Conservation (phyloP, 192 early-diverging fungal genomes). For the Coemansia sp. region DNA sequence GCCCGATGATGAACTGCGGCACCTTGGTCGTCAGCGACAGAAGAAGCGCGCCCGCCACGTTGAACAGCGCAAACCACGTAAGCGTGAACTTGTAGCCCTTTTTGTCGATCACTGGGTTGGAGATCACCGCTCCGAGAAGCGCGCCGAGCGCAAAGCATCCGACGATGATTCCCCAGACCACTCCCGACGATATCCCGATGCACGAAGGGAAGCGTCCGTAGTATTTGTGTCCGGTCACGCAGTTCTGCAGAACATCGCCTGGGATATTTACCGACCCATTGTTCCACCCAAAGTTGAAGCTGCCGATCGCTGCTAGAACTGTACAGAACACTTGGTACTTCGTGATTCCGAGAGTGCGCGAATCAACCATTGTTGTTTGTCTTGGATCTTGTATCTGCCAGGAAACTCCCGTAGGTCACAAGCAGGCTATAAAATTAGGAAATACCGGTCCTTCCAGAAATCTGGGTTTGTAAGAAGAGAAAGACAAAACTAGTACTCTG, state of each 20-base stretch:
- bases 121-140: conserved; percentile 65
- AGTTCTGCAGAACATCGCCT: conserved; percentile 57
- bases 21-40: conserved; percentile 62
- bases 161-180: conserved; percentile 59
- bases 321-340: conserved; percentile 52
- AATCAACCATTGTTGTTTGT: conserved; percentile 43
- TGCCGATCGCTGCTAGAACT: conserved; percentile 51
- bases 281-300: conserved; percentile 60
- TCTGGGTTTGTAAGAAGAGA: neutral
- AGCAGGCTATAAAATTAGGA: neutral
- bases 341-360: conserved; percentile 52
- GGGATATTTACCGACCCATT: conserved; percentile 61
- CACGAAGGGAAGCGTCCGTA: conserved; percentile 53
- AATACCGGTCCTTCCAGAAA: neutral
- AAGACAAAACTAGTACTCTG: neutral
- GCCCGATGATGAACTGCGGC: conserved; percentile 69
- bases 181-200: conserved; percentile 46
- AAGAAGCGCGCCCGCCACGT: conserved; percentile 64
- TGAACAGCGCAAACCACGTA: conserved; percentile 67
- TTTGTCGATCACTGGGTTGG: conserved; percentile 58
- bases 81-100: conserved; percentile 68
- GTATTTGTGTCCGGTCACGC: conserved; percentile 50
- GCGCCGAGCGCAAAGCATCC: conserved; percentile 66
- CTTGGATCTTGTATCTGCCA: neutral
- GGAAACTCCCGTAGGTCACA: too few species aligned